Conservation (phyloP, 805 yeast species). For the Wickerhamiella parazyma region DNA sequence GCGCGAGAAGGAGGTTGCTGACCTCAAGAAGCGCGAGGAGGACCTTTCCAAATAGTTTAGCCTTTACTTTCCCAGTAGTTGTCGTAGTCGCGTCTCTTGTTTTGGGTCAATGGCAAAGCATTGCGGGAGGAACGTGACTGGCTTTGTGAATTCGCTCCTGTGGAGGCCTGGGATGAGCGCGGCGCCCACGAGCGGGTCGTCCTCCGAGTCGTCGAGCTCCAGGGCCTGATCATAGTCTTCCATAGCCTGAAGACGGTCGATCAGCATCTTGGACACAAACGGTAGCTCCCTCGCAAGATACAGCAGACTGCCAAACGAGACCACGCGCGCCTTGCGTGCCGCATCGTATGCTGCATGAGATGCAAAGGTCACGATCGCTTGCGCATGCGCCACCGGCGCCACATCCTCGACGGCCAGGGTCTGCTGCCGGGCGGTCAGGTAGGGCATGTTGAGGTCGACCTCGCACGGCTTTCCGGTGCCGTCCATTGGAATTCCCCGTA, state of each 20-base stretch:
- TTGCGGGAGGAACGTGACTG: not conserved
- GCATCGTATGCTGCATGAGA: not conserved
- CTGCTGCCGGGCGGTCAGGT: slow-evolving; percentile 51
- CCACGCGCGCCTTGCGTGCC: slow-evolving; percentile 1
- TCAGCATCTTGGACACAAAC: slow-evolving; percentile 3
- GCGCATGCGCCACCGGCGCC: slow-evolving; percentile 4
- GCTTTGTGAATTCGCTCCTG: slow-evolving; percentile 6
- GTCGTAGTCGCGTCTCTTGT: not conserved
- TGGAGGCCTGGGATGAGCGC: slow-evolving; percentile 5
- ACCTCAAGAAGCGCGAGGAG: slow-evolving; percentile 20
- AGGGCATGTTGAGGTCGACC: slow-evolving; percentile 55
- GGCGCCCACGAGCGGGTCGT: slow-evolving; percentile 8
- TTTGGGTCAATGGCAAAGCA: not conserved
- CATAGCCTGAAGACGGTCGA: slow-evolving; percentile 8
- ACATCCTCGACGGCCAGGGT: slow-evolving; percentile 3
- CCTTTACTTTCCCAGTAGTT: not conserved
- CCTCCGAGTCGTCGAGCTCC: slow-evolving; percentile 5
- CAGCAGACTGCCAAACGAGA: not conserved
- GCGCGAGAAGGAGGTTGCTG: slow-evolving; percentile 22
- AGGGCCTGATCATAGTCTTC: slow-evolving; percentile 4
- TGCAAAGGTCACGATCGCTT: slow-evolving; percentile 7
- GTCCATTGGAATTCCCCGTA: slow-evolving; percentile 5
- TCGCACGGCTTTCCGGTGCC: slow-evolving; percentile 3
- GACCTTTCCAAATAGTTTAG: slow-evolving; percentile 11
- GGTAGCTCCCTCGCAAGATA: not conserved